These are phyloP conservation scores for Dactylellina haptotyla DNA, from an alignment of 2,329 filamentous ascomycete genomes.

Conservation along the genomic window DNA sequence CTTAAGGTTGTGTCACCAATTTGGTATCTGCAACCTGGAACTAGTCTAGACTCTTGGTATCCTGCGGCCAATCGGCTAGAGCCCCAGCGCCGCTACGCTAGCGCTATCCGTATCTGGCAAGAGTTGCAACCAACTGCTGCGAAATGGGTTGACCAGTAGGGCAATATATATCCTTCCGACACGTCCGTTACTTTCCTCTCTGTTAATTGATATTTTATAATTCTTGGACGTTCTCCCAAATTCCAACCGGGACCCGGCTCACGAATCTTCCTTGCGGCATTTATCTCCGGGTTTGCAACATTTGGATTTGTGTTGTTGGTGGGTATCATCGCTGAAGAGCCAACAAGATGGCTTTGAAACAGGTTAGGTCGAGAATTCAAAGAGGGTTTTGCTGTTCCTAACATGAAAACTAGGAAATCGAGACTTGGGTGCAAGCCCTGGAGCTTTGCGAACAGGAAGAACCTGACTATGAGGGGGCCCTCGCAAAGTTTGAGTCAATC, in stretches of 20 bases:
- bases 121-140: constrained; percentile 8
- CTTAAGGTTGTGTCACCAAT: constrained; percentile 21
- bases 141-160: constrained; percentile 20
- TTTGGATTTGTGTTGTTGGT: too few relatives aligned
- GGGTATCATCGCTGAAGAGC: not conserved
- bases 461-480: constrained; percentile 92
- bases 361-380: constrained; percentile 63
- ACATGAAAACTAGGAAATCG: constrained; percentile 79
- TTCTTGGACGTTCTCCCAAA: too few relatives aligned
- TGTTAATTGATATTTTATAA: constrained; percentile 14
- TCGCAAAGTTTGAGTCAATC: constrained; percentile 85
- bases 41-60: constrained; percentile 28
- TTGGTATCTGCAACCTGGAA: constrained; percentile 39
- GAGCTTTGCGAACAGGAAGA: constrained; percentile 95
- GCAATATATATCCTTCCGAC: constrained; percentile 43
- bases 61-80: constrained; percentile 29
- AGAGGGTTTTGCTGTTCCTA: not conserved
- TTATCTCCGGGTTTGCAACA: too few relatives aligned
- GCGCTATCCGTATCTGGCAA: constrained; percentile 44
- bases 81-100: constrained; percentile 46
- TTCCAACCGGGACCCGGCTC: too few relatives aligned
- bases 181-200: constrained; percentile 7
- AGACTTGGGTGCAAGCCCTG: constrained; percentile 95
- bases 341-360: constrained; percentile 69
- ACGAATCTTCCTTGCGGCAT: too few relatives aligned